A percentile compares a stretch with the other conserved stretches of the same genome.
These are phyloP conservation scores for Penicillium freii DNA, from an alignment of 2,329 filamentous ascomycete genomes.

Conservation along the genomic window DNA sequence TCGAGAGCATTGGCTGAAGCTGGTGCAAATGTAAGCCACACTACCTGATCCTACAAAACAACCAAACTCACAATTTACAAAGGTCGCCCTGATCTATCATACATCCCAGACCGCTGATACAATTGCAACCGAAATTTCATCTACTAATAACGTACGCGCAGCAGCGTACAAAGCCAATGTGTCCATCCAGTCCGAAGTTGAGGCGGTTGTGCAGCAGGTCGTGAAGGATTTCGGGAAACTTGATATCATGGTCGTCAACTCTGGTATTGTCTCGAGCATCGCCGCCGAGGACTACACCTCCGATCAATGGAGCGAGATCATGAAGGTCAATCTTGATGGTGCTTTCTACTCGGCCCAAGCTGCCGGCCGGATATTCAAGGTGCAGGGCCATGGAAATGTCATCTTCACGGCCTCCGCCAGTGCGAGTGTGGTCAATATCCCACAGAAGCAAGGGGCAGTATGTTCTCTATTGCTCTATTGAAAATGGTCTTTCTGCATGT, in stretches of 20 bases:
- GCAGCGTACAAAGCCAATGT: conserved; percentile 40
- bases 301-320: conserved; percentile 43
- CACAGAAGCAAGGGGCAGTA: conserved; percentile 40
- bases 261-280: conserved; percentile 40
- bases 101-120: conserved; percentile 25
- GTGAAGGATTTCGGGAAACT: conserved; percentile 44
- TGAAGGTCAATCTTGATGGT: conserved; percentile 41
- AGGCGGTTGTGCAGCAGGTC: conserved; percentile 34
- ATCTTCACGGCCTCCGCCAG: conserved; percentile 43
- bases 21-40: conserved; percentile 35
- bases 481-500: neutral
- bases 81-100: conserved; percentile 35
- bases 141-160: conserved; percentile 26
- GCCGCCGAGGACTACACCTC: conserved; percentile 41
- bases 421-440: conserved; percentile 41
- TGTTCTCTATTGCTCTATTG: neutral
- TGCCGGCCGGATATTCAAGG: conserved; percentile 39
- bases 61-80: neutral
- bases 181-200: conserved; percentile 30
- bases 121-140: conserved; percentile 28
- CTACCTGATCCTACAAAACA: neutral
- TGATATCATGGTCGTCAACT: conserved; percentile 50
- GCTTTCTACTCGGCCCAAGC: conserved; percentile 42
- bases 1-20: conserved; percentile 41
- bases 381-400: conserved; percentile 36